Base-by-base conservation (phyloP, 2,329 filamentous ascomycete species). In the Diaporthe sp. region DNA sequence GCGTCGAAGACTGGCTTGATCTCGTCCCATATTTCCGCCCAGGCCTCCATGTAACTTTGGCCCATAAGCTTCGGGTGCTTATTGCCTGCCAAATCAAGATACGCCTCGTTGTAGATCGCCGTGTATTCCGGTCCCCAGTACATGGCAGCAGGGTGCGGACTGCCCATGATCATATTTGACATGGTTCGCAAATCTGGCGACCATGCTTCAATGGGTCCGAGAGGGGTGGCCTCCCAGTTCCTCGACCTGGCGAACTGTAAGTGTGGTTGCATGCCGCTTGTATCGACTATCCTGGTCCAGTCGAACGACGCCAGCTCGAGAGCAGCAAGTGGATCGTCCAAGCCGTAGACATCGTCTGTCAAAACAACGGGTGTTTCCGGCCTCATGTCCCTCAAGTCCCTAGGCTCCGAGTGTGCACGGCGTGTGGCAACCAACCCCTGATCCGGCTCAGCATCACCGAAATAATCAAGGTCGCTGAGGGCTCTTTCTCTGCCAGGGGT, bases 151-250 rank as follows among this genome's bases (percentile, higher is more conserved):
- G 93, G 93, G 80, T 95, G 92, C 15, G 94, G 94, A 75, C 91
- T 93, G 20, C 90, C 93, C 94, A 97, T 95, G 79, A 97, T 91
- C 58, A 96, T 84, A 82, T 96, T 96, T 68, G 94, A 93, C 92
- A 96, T 94, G 77, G 92, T 90, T 72, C 95, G 90, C 67, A 97
- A 85, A 79, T 95, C 93, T 42, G 90, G 85, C 1, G 89, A 86
- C 94, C 94, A 97, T 65, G 87, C 85, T 77, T 94, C 92, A 28
- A 97, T 95, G 0, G 94, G 93, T 0, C 95, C 94, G 1, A 97
- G 86, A 5, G 92, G 86, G 1, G 94, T 97, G 0, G 89, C 86
- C 2, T 89, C 89, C 95, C 94, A 97, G 81, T 96, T 92, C 49
- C 93, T 83, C 53, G 90, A 91, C 51, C 93, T 90, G 25, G 93